phyloP scores from a whole-genome alignment of 805 yeast genomes.

The Lachancea waltii region DNA sequence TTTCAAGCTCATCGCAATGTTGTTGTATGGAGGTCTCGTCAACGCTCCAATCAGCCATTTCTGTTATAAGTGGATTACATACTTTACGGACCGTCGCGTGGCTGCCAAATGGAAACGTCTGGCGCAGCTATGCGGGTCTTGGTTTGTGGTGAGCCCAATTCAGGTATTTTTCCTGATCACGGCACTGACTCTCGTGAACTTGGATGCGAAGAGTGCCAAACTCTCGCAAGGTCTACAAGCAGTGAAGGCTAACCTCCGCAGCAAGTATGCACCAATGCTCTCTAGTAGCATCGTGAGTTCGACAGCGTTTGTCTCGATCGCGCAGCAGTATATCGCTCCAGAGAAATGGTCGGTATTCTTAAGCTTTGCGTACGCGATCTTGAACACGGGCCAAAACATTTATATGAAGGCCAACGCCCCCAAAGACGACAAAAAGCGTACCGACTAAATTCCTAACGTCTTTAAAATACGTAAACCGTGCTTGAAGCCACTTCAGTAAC shows the following conservation, averaged over 20 bases:
- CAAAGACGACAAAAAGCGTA: background rate
- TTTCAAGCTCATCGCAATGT: conserved; percentile 14
- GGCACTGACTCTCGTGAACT: conserved; percentile 16
- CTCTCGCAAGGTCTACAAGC: conserved; percentile 4
- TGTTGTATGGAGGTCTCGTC: conserved; percentile 19
- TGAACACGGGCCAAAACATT: conserved; percentile 21
- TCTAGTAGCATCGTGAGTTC: conserved; percentile 19
- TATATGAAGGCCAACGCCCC: conserved; percentile 13
- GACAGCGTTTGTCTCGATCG: conserved; percentile 18
- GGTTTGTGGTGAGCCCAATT: conserved; percentile 18
- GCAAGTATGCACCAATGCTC: conserved; percentile 13
- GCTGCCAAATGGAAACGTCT: conserved; percentile 12
- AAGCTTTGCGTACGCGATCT: conserved; percentile 19
- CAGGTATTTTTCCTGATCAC: conserved; percentile 18
- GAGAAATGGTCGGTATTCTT: conserved; percentile 24
- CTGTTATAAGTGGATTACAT: conserved; percentile 17
- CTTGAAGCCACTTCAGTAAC: too few species aligned
- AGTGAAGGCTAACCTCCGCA: conserved; percentile 4
- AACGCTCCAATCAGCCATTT: conserved; percentile 24
- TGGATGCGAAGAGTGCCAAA: background rate
- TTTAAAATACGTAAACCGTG: too few species aligned
- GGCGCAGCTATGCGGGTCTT: conserved; percentile 17
- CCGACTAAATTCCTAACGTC: background rate
- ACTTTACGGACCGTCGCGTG: conserved; percentile 10
- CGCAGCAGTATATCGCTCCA: conserved; percentile 18